phyloP scores from a whole-genome alignment of 345 rosid genomes.

The Gossypium rotundifolium region DNA sequence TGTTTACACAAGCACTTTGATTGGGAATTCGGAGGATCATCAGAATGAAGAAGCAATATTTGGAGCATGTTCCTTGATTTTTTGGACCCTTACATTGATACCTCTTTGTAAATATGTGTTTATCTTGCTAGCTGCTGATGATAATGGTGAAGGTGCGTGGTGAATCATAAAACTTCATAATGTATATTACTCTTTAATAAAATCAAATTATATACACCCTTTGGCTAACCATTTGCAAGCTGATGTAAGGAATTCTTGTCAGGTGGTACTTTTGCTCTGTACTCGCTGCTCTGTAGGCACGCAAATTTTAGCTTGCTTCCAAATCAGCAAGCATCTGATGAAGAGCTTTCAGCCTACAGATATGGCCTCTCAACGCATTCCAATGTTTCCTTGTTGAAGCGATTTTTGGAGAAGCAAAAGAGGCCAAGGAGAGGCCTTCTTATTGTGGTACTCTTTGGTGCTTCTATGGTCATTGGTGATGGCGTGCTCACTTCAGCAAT shows the following conservation, averaged over 20 bases:
- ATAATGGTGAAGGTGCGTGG: constrained; percentile 74
- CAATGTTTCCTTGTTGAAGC: constrained; percentile 41
- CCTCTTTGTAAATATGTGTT: constrained; percentile 69
- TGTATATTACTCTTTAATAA: neutral
- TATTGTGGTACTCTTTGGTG: constrained; percentile 63
- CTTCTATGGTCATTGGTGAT: constrained; percentile 83
- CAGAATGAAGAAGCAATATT: constrained; percentile 53
- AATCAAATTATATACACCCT: neutral
- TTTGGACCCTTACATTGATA: constrained; percentile 79
- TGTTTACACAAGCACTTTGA: constrained; percentile 52
- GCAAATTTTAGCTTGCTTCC: constrained; percentile 80
- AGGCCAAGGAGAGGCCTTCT: constrained; percentile 59
- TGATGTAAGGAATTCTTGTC: constrained; percentile 19
- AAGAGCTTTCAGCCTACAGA: constrained; percentile 80
- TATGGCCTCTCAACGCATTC: constrained; percentile 42
- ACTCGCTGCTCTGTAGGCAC: constrained; percentile 84
- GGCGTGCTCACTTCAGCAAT: constrained; percentile 87
- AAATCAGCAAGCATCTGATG: constrained; percentile 95
- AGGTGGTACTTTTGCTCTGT: constrained; percentile 92
- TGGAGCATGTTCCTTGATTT: constrained; percentile 82
- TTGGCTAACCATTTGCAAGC: constrained; percentile 6
- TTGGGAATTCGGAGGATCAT: constrained; percentile 46
- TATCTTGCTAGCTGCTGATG: constrained; percentile 64
- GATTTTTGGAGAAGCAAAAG: constrained; percentile 73
- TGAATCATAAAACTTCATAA: constrained; percentile 1